Percentiles rank a stretch among this genome's conserved stretches.
These are phyloP conservation scores for Lactarius vividus DNA, from an alignment of 768 basidiomycete species.

Conservation along the genomic window DNA sequence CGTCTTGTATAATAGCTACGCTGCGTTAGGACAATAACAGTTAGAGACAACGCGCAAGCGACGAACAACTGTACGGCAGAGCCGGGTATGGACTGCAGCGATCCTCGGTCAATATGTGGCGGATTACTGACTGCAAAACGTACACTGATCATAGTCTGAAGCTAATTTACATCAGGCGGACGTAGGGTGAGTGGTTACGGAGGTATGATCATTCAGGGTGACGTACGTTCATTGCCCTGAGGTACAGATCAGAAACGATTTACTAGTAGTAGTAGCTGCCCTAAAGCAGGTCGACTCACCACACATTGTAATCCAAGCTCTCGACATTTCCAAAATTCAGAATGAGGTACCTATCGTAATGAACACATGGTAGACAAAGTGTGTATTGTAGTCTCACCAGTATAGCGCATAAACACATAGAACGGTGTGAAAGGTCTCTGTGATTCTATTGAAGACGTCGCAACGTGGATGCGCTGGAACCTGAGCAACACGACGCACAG, in stretches of 20 bases:
- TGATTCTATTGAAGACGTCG: background rate
- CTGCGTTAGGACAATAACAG: background rate
- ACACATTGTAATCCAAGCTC: background rate
- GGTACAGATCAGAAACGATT: background rate
- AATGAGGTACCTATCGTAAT: background rate
- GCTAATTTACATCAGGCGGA: background rate
- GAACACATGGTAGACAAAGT: background rate
- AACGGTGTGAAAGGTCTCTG: background rate
- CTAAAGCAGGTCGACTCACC: background rate
- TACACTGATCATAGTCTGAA: background rate
- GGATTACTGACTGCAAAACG: background rate
- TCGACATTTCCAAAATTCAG: background rate
- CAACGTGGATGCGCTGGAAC: background rate
- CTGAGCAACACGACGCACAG: background rate
- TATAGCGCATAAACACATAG: background rate
- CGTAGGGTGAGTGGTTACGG: background rate
- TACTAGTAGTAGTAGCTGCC: no score
- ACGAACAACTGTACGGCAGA: background rate
- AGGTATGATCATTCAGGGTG: background rate
- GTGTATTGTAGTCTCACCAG: background rate
- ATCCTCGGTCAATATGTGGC: background rate
- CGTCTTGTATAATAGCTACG: background rate
- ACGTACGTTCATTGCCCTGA: background rate
- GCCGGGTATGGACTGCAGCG: background rate
- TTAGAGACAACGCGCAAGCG: background rate